Conservation (phyloP, 371 early-diverging fungal species). For the Mucor ambiguus region DNA sequence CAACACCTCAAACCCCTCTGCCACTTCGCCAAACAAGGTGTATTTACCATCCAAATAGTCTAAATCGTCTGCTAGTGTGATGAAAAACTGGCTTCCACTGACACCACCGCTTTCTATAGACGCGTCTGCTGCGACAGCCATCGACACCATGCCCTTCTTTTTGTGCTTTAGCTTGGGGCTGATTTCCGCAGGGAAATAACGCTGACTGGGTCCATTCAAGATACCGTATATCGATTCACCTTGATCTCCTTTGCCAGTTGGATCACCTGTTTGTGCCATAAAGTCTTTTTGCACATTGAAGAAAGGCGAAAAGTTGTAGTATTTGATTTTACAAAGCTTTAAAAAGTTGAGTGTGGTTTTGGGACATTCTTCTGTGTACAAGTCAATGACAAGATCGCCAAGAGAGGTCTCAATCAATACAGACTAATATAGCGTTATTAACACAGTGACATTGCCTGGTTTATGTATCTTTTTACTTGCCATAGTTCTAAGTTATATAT, state of each 20-base stretch:
- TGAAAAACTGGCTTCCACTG: constrained; percentile 94
- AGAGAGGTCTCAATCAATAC: constrained; percentile 90
- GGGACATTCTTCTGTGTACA: constrained; percentile 79
- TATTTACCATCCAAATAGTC: constrained; percentile 97
- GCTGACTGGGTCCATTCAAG: constrained; percentile 48
- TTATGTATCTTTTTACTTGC: neutral
- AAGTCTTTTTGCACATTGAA: constrained; percentile 89
- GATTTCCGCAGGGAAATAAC: constrained; percentile 85
- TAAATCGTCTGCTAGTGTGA: constrained; percentile 84
- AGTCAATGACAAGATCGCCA: constrained; percentile 95
- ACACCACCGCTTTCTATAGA: constrained; percentile 51
- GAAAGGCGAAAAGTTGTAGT: constrained; percentile 89
- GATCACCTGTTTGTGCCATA: constrained; percentile 90
- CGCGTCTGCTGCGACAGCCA: constrained; percentile 69
- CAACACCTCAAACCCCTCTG: constrained; percentile 91
- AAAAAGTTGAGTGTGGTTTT: constrained; percentile 84
- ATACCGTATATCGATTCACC: constrained; percentile 79
- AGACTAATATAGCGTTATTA: constrained; percentile 28
- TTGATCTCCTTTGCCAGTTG: constrained; percentile 79
- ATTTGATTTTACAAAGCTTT: constrained; percentile 93
- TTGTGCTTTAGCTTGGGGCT: constrained; percentile 87
- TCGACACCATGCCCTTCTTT: constrained; percentile 81
- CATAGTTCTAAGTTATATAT: neutral
- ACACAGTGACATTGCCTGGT: neutral
- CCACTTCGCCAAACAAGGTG: constrained; percentile 96